Conservation (phyloP, 116 monocot genomes). For the Phalaenopsis hybrid region DNA sequence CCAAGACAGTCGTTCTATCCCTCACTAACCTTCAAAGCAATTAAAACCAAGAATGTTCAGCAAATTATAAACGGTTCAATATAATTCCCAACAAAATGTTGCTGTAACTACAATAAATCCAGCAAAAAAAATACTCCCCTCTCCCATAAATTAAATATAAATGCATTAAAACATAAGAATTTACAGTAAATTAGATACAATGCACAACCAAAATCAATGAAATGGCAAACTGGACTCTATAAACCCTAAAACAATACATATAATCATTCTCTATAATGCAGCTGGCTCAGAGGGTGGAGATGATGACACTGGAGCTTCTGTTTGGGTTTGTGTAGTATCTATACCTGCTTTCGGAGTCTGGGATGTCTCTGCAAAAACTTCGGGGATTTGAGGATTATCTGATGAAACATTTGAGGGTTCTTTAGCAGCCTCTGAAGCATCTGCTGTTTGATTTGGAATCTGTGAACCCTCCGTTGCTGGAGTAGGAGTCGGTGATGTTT, state of each 20-base stretch:
- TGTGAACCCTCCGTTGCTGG: neutral
- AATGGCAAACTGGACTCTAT: neutral
- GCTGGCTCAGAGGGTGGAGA: neutral
- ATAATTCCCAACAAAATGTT: no score
- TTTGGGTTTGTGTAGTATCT: neutral
- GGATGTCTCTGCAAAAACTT: neutral
- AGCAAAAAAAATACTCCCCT: neutral
- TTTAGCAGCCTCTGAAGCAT: neutral
- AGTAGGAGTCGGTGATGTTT: neutral
- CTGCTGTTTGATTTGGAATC: neutral
- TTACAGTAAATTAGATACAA: neutral
- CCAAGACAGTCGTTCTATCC: no score
- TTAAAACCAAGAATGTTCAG: no score
- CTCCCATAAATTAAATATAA: constrained; percentile 1
- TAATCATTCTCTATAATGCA: neutral
- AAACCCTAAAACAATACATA: neutral
- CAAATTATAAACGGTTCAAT: no score
- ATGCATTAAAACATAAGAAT: neutral
- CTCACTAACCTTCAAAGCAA: no score
- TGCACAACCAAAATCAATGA: neutral
- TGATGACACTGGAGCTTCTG: neutral
- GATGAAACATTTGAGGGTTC: neutral
- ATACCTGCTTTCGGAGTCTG: neutral
- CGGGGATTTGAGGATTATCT: neutral
- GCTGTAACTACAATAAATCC: neutral